A percentile compares a stretch with the other conserved stretches of the same genome.
These are phyloP conservation scores for Neostapfia colusana DNA, from an alignment of 176 grass and related monocot species.

Conservation along the genomic window DNA sequence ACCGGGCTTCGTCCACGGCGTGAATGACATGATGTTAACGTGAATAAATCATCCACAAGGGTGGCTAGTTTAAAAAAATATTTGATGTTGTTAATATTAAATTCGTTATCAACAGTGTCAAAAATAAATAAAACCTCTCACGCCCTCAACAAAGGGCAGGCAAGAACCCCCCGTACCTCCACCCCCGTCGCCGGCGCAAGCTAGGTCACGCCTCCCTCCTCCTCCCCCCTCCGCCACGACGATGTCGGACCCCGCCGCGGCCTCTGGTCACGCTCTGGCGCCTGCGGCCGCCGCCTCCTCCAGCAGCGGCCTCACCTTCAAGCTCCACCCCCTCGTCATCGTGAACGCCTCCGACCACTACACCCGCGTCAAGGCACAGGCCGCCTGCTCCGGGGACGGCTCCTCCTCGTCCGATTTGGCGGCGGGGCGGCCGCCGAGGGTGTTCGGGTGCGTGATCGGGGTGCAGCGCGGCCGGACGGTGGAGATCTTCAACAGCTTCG, in stretches of 20 bases:
- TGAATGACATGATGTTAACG: too few relatives aligned
- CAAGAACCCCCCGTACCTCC: too few relatives aligned
- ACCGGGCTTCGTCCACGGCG: too few relatives aligned
- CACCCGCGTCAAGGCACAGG: slow-evolving; percentile 93
- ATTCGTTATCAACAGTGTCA: too few relatives aligned
- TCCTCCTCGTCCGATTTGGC: slow-evolving; percentile 21
- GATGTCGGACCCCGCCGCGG: slow-evolving; percentile 40
- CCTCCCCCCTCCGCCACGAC: slow-evolving; percentile 8
- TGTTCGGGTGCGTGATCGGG: slow-evolving; percentile 97
- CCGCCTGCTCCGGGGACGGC: slow-evolving; percentile 41
- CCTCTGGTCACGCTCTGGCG: not conserved
- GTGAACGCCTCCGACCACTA: slow-evolving; percentile 98
- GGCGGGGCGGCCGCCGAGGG: slow-evolving; percentile 42
- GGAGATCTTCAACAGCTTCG: slow-evolving; percentile 99
- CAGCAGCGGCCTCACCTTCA: slow-evolving; percentile 94
- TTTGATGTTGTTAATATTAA: too few relatives aligned
- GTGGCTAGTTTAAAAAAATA: too few relatives aligned
- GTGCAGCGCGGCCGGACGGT: slow-evolving; percentile 84
- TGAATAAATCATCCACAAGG: too few relatives aligned
- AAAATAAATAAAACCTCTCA: too few relatives aligned
- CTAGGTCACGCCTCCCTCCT: slow-evolving; percentile 43
- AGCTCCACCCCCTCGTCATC: slow-evolving; percentile 96
- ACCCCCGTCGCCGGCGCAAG: slow-evolving; percentile 25
- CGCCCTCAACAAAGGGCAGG: too few relatives aligned
- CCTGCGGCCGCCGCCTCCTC: slow-evolving; percentile 51